phyloP scores from a whole-genome alignment of 352 stramenopile genomes.

The Phytopythium oedochilum region DNA sequence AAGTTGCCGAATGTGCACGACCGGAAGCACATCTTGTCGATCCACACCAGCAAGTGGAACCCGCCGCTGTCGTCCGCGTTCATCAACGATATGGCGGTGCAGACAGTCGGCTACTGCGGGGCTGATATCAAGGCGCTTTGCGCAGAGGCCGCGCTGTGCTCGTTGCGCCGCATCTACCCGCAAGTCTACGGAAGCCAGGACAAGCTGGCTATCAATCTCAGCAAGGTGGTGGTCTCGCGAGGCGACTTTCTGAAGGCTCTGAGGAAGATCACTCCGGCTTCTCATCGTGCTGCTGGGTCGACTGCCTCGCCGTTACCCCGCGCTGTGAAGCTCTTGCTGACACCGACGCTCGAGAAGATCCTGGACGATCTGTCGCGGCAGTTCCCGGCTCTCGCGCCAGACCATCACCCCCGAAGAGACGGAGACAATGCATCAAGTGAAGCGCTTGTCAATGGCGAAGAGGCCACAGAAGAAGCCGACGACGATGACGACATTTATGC shows the following conservation, averaged over 20 bases:
- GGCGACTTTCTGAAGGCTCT: constrained; percentile 68
- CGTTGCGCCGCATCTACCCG: constrained; percentile 80
- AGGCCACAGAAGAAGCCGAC: constrained; percentile 35
- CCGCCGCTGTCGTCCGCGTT: constrained; percentile 56
- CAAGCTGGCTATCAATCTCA: constrained; percentile 73
- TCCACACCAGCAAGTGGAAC: constrained; percentile 88
- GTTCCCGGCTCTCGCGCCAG: constrained; percentile 31
- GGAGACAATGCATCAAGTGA: constrained; percentile 3
- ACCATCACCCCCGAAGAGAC: background rate
- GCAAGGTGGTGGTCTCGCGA: constrained; percentile 66
- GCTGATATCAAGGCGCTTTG: constrained; percentile 91
- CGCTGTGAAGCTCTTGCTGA: constrained; percentile 41
- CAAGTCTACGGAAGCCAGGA: constrained; percentile 83
- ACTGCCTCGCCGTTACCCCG: constrained; percentile 72
- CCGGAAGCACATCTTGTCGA: constrained; percentile 82
- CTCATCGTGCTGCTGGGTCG: constrained; percentile 60
- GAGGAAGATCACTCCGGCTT: constrained; percentile 82
- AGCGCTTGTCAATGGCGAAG: constrained; percentile 14
- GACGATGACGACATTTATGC: constrained; percentile 72
- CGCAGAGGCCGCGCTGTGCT: constrained; percentile 84
- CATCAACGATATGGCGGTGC: constrained; percentile 71
- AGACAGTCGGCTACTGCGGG: constrained; percentile 88
- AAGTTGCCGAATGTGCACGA: constrained; percentile 81
- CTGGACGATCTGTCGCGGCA: constrained; percentile 36
- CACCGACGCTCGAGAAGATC: constrained; percentile 28